Conservation (phyloP, 2,329 filamentous ascomycete species). For the Calonectria hongkongensis region DNA sequence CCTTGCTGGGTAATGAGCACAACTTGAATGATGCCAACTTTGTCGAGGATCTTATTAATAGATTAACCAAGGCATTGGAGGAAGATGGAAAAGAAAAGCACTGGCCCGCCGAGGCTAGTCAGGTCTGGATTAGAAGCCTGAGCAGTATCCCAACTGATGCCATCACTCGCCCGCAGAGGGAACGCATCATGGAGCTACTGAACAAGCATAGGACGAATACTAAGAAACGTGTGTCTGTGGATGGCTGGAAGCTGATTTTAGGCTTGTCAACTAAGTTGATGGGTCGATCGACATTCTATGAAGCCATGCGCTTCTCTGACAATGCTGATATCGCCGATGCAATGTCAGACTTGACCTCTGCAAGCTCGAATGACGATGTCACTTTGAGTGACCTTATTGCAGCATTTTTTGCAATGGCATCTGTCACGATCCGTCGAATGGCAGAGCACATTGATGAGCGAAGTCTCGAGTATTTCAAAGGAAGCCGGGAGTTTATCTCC, state of each 20-base stretch:
- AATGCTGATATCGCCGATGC: slow-evolving; percentile 60
- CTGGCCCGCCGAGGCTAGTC: slow-evolving; percentile 57
- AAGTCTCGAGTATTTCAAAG: slow-evolving; percentile 63
- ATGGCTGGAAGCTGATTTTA: slow-evolving; percentile 63
- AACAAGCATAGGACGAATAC: slow-evolving; percentile 53
- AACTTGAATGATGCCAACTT: slow-evolving; percentile 61
- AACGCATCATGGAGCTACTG: slow-evolving; percentile 63
- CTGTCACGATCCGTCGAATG: slow-evolving; percentile 65
- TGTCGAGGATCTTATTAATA: slow-evolving; percentile 57
- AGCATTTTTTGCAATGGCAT: slow-evolving; percentile 58
- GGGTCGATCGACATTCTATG: slow-evolving; percentile 70
- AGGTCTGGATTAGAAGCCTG: slow-evolving; percentile 58
- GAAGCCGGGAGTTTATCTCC: slow-evolving; percentile 53
- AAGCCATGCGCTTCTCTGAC: slow-evolving; percentile 65
- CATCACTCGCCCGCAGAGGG: slow-evolving; percentile 65
- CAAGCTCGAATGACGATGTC: slow-evolving; percentile 51
- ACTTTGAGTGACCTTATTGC: slow-evolving; percentile 58
- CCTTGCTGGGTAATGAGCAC: slow-evolving; percentile 61
- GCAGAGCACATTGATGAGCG: slow-evolving; percentile 64
- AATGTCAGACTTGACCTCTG: slow-evolving; percentile 54
- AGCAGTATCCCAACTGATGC: slow-evolving; percentile 61
- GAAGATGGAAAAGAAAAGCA: slow-evolving; percentile 55
- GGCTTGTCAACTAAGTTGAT: slow-evolving; percentile 70
- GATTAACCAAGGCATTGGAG: slow-evolving; percentile 56
- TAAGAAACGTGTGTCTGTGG: slow-evolving; percentile 52